These are phyloP conservation scores for Maudiozyma bulderi DNA, from an alignment of 805 yeast genomes.

Conservation along the genomic window DNA sequence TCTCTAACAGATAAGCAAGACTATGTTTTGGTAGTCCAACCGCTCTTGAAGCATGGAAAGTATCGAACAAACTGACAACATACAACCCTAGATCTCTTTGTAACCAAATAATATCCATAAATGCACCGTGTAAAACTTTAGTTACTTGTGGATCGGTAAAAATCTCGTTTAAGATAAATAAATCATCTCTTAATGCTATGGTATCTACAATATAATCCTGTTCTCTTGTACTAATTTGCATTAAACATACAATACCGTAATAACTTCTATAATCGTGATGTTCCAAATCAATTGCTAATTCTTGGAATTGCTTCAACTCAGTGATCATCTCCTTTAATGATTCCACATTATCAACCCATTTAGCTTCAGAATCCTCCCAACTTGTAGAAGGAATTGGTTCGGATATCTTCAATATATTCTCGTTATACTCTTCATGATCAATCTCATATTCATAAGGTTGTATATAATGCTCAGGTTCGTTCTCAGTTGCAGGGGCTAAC, in stretches of 20 bases:
- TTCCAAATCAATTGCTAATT: conserved; percentile 88
- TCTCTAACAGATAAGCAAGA: conserved; percentile 73
- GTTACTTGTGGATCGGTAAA: conserved; percentile 74
- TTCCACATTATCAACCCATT: conserved; percentile 60
- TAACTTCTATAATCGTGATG: conserved; percentile 91
- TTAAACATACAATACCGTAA: conserved; percentile 80
- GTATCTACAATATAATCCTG: conserved; percentile 86
- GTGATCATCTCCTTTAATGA: conserved; percentile 45
- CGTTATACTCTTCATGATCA: conserved; percentile 57
- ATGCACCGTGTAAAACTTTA: conserved; percentile 93
- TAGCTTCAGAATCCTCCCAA: conserved; percentile 57
- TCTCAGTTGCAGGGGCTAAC: conserved; percentile 32
- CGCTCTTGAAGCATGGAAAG: conserved; percentile 77
- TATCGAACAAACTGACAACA: conserved; percentile 82
- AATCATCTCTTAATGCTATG: conserved; percentile 61
- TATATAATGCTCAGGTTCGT: conserved; percentile 48
- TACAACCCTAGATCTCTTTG: conserved; percentile 92
- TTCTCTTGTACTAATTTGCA: conserved; percentile 83
- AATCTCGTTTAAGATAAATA: conserved; percentile 55
- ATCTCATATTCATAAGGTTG: conserved; percentile 84
- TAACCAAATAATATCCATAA: conserved; percentile 93
- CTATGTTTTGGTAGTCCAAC: conserved; percentile 77
- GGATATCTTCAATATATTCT: conserved; percentile 35
- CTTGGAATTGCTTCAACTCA: conserved; percentile 41
- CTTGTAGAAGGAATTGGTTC: conserved; percentile 47